These are phyloP conservation scores for Pseudogymnoascus sp. DNA, from an alignment of 2,329 filamentous ascomycete genomes.

Conservation along the genomic window DNA sequence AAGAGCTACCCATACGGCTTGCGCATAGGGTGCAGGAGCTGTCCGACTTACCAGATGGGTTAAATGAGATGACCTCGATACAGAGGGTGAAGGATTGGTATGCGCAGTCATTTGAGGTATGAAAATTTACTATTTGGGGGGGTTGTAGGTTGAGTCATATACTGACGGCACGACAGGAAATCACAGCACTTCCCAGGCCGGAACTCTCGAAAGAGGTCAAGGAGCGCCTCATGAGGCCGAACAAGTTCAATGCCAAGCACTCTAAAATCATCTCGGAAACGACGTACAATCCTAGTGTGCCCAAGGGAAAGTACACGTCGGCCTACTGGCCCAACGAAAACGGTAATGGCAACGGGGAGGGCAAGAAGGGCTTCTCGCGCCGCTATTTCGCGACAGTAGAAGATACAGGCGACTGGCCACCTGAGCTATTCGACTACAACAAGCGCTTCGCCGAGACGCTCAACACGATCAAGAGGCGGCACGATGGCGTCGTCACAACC, in stretches of 20 bases:
- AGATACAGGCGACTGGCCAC: slow-evolving; percentile 82
- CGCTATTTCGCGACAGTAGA: slow-evolving; percentile 91
- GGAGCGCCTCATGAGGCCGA: slow-evolving; percentile 67
- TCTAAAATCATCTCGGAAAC: slow-evolving; percentile 70
- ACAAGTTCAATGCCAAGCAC: slow-evolving; percentile 47
- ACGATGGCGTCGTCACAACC: slow-evolving; percentile 95
- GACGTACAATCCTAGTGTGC: slow-evolving; percentile 83
- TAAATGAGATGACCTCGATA: slow-evolving; percentile 97
- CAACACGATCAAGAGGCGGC: slow-evolving; percentile 88
- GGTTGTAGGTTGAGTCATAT: background rate
- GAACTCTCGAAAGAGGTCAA: slow-evolving; percentile 67
- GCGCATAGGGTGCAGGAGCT: slow-evolving; percentile 96
- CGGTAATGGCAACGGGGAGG: slow-evolving; percentile 41
- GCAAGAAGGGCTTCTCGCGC: slow-evolving; percentile 49
- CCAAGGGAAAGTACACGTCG: slow-evolving; percentile 70
- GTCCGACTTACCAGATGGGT: slow-evolving; percentile 82
- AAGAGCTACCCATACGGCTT: slow-evolving; percentile 93
- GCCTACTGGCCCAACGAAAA: slow-evolving; percentile 42
- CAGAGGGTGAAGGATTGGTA: slow-evolving; percentile 96
- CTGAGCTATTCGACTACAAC: slow-evolving; percentile 91
- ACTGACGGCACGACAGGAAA: slow-evolving; percentile 56
- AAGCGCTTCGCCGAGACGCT: slow-evolving; percentile 80
- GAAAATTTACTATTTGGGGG: slow-evolving; percentile 20
- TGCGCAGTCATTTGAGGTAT: slow-evolving; percentile 96
- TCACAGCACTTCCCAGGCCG: slow-evolving; percentile 77